These are phyloP conservation scores for Lantana camara DNA, from an alignment of 257 asterid species.

Conservation along the genomic window DNA sequence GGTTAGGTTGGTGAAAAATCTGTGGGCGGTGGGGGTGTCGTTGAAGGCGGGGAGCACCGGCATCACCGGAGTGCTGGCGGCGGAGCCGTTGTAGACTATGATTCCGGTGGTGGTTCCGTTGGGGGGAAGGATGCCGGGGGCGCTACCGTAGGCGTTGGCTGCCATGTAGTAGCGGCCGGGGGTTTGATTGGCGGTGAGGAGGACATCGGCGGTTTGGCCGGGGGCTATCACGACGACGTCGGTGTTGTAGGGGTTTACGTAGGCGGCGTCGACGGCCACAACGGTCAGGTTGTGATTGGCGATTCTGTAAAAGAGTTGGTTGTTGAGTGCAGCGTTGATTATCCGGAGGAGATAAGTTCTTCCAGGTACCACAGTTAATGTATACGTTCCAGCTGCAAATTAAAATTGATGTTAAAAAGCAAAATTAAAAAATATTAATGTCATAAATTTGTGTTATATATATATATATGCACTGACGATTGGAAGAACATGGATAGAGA, in stretches of 20 bases:
- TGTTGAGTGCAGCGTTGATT: slow-evolving; percentile 78
- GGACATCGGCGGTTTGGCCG: slow-evolving; percentile 74
- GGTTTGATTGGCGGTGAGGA: slow-evolving; percentile 52
- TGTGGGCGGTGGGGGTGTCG: slow-evolving; percentile 75
- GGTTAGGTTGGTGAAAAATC: slow-evolving; percentile 55
- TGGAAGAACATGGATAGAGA: slow-evolving; percentile 63
- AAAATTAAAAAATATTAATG: neutral
- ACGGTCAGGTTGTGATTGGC: slow-evolving; percentile 67
- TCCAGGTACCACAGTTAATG: slow-evolving; percentile 47
- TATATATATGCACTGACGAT: slow-evolving; percentile 51
- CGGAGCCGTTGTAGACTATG: slow-evolving; percentile 38
- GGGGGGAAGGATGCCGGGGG: slow-evolving; percentile 26
- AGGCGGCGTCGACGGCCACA: slow-evolving; percentile 69
- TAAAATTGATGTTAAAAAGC: neutral
- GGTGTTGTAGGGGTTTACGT: slow-evolving; percentile 63
- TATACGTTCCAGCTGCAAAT: slow-evolving; percentile 47
- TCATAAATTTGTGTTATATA: too few relatives aligned
- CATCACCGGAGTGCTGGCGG: slow-evolving; percentile 44
- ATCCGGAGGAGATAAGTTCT: slow-evolving; percentile 71
- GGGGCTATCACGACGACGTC: slow-evolving; percentile 69
- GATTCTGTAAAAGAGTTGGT: slow-evolving; percentile 59
- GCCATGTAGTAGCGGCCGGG: slow-evolving; percentile 74
- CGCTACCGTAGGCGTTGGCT: slow-evolving; percentile 54
- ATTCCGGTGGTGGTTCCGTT: slow-evolving; percentile 66
- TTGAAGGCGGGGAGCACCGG: slow-evolving; percentile 67